Conservation (phyloP, 768 basidiomycete species). For the Hericium coralloides region DNA sequence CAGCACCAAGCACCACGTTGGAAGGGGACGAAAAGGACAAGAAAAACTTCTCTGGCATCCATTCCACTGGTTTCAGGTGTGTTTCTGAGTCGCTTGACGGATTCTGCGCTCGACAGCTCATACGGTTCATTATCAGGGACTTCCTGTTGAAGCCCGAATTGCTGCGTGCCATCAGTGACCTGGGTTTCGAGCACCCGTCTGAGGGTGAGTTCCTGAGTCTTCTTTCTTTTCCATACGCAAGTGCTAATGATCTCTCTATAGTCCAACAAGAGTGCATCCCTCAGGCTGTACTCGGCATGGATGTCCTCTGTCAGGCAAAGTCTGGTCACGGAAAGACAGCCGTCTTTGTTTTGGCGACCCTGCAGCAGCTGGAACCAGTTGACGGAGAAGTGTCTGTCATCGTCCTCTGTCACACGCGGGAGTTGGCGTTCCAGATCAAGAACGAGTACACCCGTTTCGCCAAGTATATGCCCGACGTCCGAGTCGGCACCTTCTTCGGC, state of each 20-base stretch:
- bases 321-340: conserved; percentile 99
- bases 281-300: conserved; percentile 98
- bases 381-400: conserved; percentile 97
- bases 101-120: too few relatives aligned
- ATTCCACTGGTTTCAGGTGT: conserved; percentile 98
- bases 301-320: conserved; percentile 98
- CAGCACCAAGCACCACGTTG: conserved; percentile 35
- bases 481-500: conserved; percentile 96
- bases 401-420: conserved; percentile 98
- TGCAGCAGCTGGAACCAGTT: conserved; percentile 97
- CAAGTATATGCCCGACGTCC: conserved; percentile 99
- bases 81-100: conserved; percentile 13
- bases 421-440: conserved; percentile 99
- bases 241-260: conserved; percentile 22
- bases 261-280: conserved; percentile 99
- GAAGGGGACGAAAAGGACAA: conserved; percentile 63
- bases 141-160: conserved; percentile 97
- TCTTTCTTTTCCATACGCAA: not conserved
- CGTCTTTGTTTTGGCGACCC: conserved; percentile 94
- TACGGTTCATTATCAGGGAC: conserved; percentile 49
- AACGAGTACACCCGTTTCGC: conserved; percentile 99
- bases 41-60: conserved; percentile 98
- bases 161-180: conserved; percentile 93
- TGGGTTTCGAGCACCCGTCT: conserved; percentile 99
- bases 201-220: conserved; percentile 56